These are phyloP conservation scores for Paraphaeosphaeria minitans DNA, from an alignment of 2,329 filamentous ascomycete genomes.

Conservation along the genomic window DNA sequence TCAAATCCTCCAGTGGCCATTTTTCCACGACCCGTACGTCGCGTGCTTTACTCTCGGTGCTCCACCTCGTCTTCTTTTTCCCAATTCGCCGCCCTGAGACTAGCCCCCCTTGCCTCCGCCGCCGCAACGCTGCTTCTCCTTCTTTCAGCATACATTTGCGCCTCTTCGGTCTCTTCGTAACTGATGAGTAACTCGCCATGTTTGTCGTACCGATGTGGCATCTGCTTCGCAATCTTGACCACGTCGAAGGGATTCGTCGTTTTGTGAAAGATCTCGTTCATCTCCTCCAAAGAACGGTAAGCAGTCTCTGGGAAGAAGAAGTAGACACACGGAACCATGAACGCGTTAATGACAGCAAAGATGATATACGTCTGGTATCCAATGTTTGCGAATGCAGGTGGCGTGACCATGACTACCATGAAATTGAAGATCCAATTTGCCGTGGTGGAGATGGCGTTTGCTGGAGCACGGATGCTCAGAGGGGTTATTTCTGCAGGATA, in stretches of 20 bases:
- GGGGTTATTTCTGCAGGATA: conserved; percentile 80
- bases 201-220: conserved; percentile 63
- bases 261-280: conserved; percentile 68
- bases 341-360: conserved; percentile 61
- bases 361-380: conserved; percentile 62
- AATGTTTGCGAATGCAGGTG: conserved; percentile 63
- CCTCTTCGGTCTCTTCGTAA: conserved; percentile 52
- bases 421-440: conserved; percentile 81
- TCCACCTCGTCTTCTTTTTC: conserved; percentile 6
- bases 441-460: conserved; percentile 84
- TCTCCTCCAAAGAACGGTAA: conserved; percentile 48
- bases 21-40: not conserved
- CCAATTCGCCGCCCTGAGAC: not conserved
- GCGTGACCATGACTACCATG: conserved; percentile 70
- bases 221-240: conserved; percentile 55
- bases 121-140: conserved; percentile 31
- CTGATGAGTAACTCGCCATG: conserved; percentile 62
- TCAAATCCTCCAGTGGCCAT: not conserved
- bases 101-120: not conserved
- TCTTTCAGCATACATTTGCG: conserved; percentile 30
- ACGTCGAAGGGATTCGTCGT: conserved; percentile 56
- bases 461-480: conserved; percentile 83
- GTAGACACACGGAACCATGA: conserved; percentile 62
- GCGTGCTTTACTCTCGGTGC: conserved; percentile 4
- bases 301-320: conserved; percentile 68